A percentile compares a stretch with the other conserved stretches of the same genome.
These are phyloP conservation scores for Ustulina deusta DNA, from an alignment of 2,329 filamentous ascomycete species.

Conservation along the genomic window DNA sequence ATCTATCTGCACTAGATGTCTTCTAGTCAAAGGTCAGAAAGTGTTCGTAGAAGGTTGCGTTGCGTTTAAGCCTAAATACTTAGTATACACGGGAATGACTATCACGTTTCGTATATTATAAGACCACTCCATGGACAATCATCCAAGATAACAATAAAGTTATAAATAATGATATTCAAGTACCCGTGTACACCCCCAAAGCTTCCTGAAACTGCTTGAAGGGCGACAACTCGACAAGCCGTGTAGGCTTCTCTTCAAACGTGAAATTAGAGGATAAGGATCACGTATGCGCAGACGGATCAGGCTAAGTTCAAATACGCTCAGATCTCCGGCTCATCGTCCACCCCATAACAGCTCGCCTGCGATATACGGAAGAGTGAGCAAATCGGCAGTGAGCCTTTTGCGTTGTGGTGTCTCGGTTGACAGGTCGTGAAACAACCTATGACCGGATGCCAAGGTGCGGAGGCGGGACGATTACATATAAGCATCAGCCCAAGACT, in stretches of 20 bases:
- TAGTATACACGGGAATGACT: not conserved
- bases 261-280: no score
- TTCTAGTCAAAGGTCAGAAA: not conserved
- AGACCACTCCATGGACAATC: no score
- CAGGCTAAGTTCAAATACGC: not conserved
- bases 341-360: not conserved
- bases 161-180: not conserved
- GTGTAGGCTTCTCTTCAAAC: no score
- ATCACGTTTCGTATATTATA: not conserved
- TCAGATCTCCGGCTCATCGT: conserved; percentile 7
- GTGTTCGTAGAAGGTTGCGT: not conserved
- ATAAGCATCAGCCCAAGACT: not conserved
- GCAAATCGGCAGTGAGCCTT: not conserved
- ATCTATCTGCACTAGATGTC: not conserved
- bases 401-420: not conserved
- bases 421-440: conserved; percentile 8
- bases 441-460: not conserved
- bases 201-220: not conserved
- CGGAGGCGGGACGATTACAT: not conserved
- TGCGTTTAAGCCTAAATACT: not conserved
- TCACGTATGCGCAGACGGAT: not conserved
- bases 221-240: not conserved
- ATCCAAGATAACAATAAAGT: not conserved
- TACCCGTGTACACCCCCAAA: not conserved
- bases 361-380: not conserved